Base-by-base conservation (phyloP, 2,329 filamentous ascomycete genomes). In the Alternaria arborescens region DNA sequence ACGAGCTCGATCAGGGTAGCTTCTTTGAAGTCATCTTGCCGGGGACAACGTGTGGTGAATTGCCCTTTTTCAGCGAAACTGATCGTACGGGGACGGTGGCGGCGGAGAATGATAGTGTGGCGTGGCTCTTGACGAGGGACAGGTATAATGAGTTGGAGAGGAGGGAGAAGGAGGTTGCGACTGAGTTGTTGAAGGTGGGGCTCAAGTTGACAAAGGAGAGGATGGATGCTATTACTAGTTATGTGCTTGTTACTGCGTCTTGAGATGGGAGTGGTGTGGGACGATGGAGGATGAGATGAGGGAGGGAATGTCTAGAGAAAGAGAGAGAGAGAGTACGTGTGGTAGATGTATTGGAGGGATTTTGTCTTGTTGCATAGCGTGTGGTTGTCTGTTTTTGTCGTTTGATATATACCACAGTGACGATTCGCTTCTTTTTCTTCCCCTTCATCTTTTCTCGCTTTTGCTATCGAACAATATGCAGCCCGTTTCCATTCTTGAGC, bases 21-120 rank as follows among this genome's bases (percentile, higher is more conserved):
- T 91, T 96, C 69, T 92, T 91, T 62, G 95, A 99, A 78, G 92
- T 92, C 72, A 97, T 98, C 55, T 90, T 97, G 1, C 92, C 94
- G 0, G 95, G 95, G 16, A 95, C 95, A 1, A 97, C 95, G 0
- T 98, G 94, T 70, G 95, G 95, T 36, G 95, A 99, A 81, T 80
- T 99, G 54, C 95, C 95, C 0, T 99, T 99, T 82, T 99, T 99
- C 80, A 93, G 90, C 3, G 92, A 96, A 72, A 98, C 94, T 1
- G 84, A 87, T 53, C 87, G 95, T 18, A 98, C 94, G 4, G 93
- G 93, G 2, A 97, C 91, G 0, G 93, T 96, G 11, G 84, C 89
- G 43, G 92, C 92, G 2, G 94, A 98, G 76, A 86, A 89, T 55
- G 89, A 94, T 68, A 91, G 90, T 63, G 88, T 95, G 0, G 88